phyloP scores from a whole-genome alignment of 371 early-diverging fungal species.

The Dentiscutata heterogama region DNA sequence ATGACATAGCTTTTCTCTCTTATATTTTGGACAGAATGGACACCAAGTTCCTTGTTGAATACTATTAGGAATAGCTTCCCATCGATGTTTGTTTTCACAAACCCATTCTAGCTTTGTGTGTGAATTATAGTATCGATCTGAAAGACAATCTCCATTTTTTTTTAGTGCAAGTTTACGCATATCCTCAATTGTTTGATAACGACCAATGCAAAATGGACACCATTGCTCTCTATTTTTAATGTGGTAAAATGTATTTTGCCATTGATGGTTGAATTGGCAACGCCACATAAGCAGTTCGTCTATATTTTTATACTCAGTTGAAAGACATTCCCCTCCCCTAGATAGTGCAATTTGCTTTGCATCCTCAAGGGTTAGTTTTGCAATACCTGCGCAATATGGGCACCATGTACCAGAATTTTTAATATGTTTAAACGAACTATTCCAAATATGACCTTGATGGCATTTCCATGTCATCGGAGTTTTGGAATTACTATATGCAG shows the following conservation, averaged over 20 bases:
- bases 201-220: conserved; percentile 4
- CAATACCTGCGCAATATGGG: not conserved
- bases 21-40: conserved; percentile 32
- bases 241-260: not conserved
- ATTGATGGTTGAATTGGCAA: not conserved
- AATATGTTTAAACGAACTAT: not conserved
- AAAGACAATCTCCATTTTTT: conserved; percentile 31
- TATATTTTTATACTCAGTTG: conserved; percentile 25
- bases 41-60: conserved; percentile 40
- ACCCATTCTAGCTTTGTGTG: conserved; percentile 3
- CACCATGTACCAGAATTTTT: conserved; percentile 7
- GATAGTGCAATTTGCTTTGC: conserved; percentile 38
- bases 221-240: conserved; percentile 15
- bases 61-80: conserved; percentile 33
- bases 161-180: conserved; percentile 18
- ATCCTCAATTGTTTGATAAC: not conserved
- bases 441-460: conserved; percentile 34
- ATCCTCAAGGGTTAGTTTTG: conserved; percentile 5
- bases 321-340: conserved; percentile 30
- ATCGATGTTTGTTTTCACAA: conserved; percentile 27
- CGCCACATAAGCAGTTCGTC: not conserved
- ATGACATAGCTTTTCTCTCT: conserved; percentile 24
- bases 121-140: conserved; percentile 14
- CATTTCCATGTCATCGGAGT: conserved; percentile 10
- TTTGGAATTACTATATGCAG: not conserved